Evolutionary conservation across 805 yeast genomes (phyloP), one percentile per base, ranked within the genome.

Genomic region (Pichia deserticola): DNA sequence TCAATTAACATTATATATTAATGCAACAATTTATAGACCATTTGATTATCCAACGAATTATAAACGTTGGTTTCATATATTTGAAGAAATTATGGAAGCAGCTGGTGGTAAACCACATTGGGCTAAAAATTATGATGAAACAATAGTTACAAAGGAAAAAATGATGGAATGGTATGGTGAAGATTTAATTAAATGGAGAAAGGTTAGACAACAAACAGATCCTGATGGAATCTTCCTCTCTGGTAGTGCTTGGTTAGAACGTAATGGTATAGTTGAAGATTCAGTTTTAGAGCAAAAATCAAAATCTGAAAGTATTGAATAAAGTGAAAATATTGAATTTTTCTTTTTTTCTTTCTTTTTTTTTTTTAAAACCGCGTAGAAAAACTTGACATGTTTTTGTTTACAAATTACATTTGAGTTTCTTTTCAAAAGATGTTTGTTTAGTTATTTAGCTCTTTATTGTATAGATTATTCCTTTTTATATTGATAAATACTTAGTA

Each of bases 21-120:
- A 92, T 63, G 97, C 97, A 7, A 92, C 98, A 1, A 86, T 92
- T 81, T 92, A 90, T 67, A 77, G 97, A 66, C 99, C 99, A n/a
- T 92, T 92, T 67, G 76, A 78, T 36, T 76, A 78, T 50, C 77
- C 82, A 59, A 83, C 89, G 10, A 83, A 86, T 41, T 81, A 89
- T 36, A 80, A 78, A 42, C 75, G 79, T 56, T 92, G 97, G 97
- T 92, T 78, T 68, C 76, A 77, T 45, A 72, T 75, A n/a, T 92
- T 92, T 66, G 99, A 92, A 67, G 77, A 78, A 47, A 78, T 88
- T 1, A 72, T 90, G 74, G 75, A 74, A 45, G 81, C 79, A 30
- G 89, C 85, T 32, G 89, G 86, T 36, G 99, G 99, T 41, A 86
- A 82, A 64, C 99, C 99, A 2, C 99, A 92, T 66, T 92, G 99